Conservation (phyloP, 75 land plant genomes). For the Pinus albicaulis region DNA sequence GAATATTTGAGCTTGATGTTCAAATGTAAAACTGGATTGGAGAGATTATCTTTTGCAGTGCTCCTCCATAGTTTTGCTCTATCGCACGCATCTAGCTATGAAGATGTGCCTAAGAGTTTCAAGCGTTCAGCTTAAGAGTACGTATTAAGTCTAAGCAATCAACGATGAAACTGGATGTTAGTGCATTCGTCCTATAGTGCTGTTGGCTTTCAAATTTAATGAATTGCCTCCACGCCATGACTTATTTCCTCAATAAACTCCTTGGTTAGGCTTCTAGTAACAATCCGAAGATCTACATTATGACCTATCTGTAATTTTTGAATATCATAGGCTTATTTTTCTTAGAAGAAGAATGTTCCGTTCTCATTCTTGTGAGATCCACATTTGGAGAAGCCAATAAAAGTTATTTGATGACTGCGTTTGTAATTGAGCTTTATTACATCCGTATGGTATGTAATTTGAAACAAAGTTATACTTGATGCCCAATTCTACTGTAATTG, state of each 20-base stretch:
- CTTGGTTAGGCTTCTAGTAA: background rate
- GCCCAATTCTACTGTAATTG: too few relatives aligned
- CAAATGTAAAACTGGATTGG: background rate
- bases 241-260: too few relatives aligned
- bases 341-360: too few relatives aligned
- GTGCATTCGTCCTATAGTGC: background rate
- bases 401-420: too few relatives aligned
- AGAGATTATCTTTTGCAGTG: background rate
- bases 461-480: too few relatives aligned
- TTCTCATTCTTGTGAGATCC: too few relatives aligned
- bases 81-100: background rate
- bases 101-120: background rate
- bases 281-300: background rate
- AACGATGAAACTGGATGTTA: background rate
- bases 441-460: background rate
- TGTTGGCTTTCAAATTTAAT: background rate
- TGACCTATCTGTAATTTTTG: too few relatives aligned
- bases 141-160: background rate
- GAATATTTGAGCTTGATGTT: background rate
- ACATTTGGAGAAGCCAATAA: too few relatives aligned
- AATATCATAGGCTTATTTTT: too few relatives aligned
- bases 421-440: background rate
- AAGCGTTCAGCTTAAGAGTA: background rate
- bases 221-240: background rate
- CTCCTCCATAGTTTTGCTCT: background rate